phyloP scores from a whole-genome alignment of 345 rosid species.

The Eucalyptus leucophloia region DNA sequence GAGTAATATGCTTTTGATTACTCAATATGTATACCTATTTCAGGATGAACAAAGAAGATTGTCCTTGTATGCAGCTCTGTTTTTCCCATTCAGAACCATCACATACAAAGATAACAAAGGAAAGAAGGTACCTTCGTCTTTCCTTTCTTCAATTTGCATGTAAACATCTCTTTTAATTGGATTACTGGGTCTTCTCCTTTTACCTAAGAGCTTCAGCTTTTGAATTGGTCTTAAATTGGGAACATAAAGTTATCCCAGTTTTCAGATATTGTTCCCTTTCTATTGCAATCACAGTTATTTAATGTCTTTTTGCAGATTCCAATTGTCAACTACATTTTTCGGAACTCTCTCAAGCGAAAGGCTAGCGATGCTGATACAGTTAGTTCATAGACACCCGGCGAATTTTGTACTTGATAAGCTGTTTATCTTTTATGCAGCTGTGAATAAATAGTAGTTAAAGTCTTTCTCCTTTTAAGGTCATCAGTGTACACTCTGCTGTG shows the following conservation, averaged over 20 bases:
- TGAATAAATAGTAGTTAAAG: neutral
- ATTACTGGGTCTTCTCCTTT: neutral
- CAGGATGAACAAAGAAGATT: slow-evolving; percentile 79
- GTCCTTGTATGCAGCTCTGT: slow-evolving; percentile 65
- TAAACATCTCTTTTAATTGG: neutral
- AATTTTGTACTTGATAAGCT: neutral
- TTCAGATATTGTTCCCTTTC: neutral
- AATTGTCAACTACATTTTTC: slow-evolving; percentile 60
- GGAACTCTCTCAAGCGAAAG: slow-evolving; percentile 72
- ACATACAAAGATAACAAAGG: slow-evolving; percentile 49
- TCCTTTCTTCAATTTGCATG: neutral
- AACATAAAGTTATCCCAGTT: neutral
- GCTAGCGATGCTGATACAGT: slow-evolving; percentile 52
- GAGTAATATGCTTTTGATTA: neutral
- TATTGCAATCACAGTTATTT: neutral
- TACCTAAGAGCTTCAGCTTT: neutral
- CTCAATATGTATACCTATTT: slow-evolving; percentile 1
- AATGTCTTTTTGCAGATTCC: slow-evolving; percentile 32
- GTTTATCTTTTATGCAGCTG: neutral
- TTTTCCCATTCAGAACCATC: slow-evolving; percentile 56
- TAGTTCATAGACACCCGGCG: neutral
- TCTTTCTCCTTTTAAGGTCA: slow-evolving; percentile 29
- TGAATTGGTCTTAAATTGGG: neutral
- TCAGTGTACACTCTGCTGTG: slow-evolving; percentile 41
- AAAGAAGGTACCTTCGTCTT: slow-evolving; percentile 33